These are phyloP conservation scores for Cutaneotrichosporon sp. DNA, from an alignment of 1,284 basidiomycete genomes.

Conservation along the genomic window DNA sequence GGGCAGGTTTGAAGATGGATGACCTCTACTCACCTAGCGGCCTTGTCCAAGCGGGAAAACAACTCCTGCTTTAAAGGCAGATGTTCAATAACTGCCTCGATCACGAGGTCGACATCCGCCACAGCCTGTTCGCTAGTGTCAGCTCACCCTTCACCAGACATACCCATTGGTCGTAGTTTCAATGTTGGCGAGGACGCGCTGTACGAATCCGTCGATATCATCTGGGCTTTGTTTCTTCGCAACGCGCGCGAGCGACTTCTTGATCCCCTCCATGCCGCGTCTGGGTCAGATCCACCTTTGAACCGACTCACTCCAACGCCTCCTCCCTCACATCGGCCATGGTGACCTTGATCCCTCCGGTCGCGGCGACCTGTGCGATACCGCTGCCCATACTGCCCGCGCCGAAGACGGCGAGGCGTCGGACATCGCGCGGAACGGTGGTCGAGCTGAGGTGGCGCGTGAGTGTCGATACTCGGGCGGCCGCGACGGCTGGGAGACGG, in stretches of 20 bases:
- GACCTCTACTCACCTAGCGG: constrained; percentile 42
- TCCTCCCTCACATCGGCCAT: constrained; percentile 54
- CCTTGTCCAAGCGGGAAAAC: constrained; percentile 57
- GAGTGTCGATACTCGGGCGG: constrained; percentile 19
- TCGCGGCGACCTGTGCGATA: constrained; percentile 57
- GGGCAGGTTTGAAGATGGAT: too few species aligned
- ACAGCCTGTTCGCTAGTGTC: constrained; percentile 52
- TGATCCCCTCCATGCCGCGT: constrained; percentile 56
- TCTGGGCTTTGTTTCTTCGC: constrained; percentile 57
- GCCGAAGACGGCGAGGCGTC: constrained; percentile 54
- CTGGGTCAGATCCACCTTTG: constrained; percentile 7
- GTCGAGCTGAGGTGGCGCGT: constrained; percentile 16
- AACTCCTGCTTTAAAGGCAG: constrained; percentile 59
- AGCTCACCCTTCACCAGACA: constrained; percentile 15
- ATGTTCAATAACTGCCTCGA: constrained; percentile 62
- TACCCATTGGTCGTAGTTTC: constrained; percentile 56
- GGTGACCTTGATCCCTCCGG: constrained; percentile 54
- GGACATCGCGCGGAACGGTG: constrained; percentile 28
- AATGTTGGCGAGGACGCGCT: constrained; percentile 55
- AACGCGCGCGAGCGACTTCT: constrained; percentile 57
- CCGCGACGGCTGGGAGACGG: constrained; percentile 4
- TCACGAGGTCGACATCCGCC: constrained; percentile 57
- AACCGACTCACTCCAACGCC: constrained; percentile 39
- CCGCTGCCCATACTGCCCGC: constrained; percentile 59
- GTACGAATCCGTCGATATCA: constrained; percentile 47